Evolutionary conservation across 1,284 basidiomycete genomes (phyloP).

Genomic region (Papiliotrema flavescens): DNA sequence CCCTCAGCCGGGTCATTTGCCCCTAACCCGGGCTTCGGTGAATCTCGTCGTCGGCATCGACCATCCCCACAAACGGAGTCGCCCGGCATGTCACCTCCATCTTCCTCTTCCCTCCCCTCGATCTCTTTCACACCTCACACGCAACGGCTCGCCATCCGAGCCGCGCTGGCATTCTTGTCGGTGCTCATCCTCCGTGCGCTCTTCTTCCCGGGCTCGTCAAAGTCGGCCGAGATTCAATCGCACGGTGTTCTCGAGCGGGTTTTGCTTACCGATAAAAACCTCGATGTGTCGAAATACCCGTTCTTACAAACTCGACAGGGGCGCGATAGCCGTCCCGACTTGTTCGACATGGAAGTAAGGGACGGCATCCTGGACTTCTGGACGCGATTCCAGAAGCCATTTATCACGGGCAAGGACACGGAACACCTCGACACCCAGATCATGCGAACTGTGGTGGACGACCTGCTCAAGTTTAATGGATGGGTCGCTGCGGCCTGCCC

Average conservation of each 20-base stretch:
- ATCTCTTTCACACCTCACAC: conserved; percentile 31
- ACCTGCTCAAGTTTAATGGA: conserved; percentile 85
- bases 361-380: conserved; percentile 82
- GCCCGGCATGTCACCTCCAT: conserved; percentile 26
- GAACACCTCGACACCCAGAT: conserved; percentile 82
- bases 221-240: conserved; percentile 59
- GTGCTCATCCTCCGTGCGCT: conserved; percentile 41
- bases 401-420: conserved; percentile 74
- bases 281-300: conserved; percentile 80
- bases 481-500: conserved; percentile 98
- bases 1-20: conserved; percentile 3
- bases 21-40: conserved; percentile 30
- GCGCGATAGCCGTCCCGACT: conserved; percentile 72
- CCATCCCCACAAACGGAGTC: conserved; percentile 19
- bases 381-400: conserved; percentile 83
- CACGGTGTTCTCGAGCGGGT: conserved; percentile 84
- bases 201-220: conserved; percentile 30
- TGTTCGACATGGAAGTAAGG: conserved; percentile 68
- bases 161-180: conserved; percentile 31
- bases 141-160: conserved; percentile 42
- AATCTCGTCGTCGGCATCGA: conserved; percentile 27
- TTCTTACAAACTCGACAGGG: conserved; percentile 84
- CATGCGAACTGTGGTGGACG: conserved; percentile 80
- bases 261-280: conserved; percentile 70
- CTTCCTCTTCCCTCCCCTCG: conserved; percentile 8